Evolutionary conservation across 352 stramenopile species (phyloP).

Genomic region (Lagenidium giganteum): DNA sequence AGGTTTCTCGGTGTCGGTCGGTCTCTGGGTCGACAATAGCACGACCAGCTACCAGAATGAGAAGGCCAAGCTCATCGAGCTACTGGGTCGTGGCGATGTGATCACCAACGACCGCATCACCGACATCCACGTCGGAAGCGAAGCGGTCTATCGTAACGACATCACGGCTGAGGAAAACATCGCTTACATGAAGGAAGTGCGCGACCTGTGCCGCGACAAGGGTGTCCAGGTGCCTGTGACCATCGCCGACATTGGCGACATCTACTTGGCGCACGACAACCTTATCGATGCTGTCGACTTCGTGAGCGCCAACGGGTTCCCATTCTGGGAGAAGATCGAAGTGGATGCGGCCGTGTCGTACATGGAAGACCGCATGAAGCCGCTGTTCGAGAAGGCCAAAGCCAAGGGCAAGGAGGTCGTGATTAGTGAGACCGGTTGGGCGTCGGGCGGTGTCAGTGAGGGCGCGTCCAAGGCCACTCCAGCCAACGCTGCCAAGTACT

Average conservation of each 20-base stretch:
- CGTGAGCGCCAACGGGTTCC: constrained; percentile 56
- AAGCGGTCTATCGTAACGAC: constrained; percentile 60
- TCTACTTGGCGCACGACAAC: constrained; percentile 42
- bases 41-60: constrained; percentile 33
- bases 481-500: constrained; percentile 43
- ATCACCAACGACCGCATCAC: constrained; percentile 13
- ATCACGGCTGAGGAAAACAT: constrained; percentile 39
- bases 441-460: constrained; percentile 26
- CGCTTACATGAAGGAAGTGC: constrained; percentile 34
- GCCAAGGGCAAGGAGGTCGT: constrained; percentile 35
- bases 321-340: constrained; percentile 55
- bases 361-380: constrained; percentile 33
- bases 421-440: constrained; percentile 71
- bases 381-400: constrained; percentile 25
- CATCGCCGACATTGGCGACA: constrained; percentile 63
- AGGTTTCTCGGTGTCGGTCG: constrained; percentile 33
- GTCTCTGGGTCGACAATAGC: constrained; percentile 54
- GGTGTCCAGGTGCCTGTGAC: constrained; percentile 36
- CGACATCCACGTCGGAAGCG: constrained; percentile 62
- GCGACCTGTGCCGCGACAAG: constrained; percentile 17
- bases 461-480: constrained; percentile 34
- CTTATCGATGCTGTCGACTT: constrained; percentile 48
- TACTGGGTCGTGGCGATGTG: constrained; percentile 17
- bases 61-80: constrained; percentile 22
- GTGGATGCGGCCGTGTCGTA: constrained; percentile 28